Conservation (phyloP, 768 basidiomycete species). For the Dacryopinax primogenitus region DNA sequence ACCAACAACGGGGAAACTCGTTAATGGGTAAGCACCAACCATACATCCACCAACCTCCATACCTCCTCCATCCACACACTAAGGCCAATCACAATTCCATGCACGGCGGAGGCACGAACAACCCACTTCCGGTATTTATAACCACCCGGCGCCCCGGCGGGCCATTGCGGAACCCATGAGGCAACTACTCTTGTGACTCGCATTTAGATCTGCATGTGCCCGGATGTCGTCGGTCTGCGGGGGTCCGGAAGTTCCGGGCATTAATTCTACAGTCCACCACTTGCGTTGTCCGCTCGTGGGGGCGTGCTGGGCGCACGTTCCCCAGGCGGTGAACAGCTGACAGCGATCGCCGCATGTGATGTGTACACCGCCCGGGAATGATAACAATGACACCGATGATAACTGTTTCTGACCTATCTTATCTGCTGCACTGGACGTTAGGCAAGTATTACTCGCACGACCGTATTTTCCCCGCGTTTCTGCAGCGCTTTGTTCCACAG, state of each 20-base stretch:
- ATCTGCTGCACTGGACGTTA: conserved; percentile 1
- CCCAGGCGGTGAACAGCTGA: not conserved
- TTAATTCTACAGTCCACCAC: not conserved
- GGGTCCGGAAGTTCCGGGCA: not conserved
- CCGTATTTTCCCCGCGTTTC: not conserved
- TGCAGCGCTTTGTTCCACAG: not conserved
- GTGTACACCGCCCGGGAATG: conserved; percentile 7
- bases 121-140: not conserved
- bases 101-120: not conserved
- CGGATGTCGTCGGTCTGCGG: not conserved
- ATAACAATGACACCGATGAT: not conserved
- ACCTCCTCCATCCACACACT: not conserved
- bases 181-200: not conserved
- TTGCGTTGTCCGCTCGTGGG: not conserved
- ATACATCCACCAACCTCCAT: conserved; percentile 5
- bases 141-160: not conserved
- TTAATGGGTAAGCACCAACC: no score
- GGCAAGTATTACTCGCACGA: not conserved
- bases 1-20: no score
- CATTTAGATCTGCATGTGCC: not conserved
- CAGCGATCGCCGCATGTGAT: not conserved
- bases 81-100: not conserved
- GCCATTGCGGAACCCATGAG: conserved; percentile 4
- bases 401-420: not conserved
- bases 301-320: not conserved